Conservation (phyloP, 2,329 filamentous ascomycete species). For the Biscogniauxia sp. region DNA sequence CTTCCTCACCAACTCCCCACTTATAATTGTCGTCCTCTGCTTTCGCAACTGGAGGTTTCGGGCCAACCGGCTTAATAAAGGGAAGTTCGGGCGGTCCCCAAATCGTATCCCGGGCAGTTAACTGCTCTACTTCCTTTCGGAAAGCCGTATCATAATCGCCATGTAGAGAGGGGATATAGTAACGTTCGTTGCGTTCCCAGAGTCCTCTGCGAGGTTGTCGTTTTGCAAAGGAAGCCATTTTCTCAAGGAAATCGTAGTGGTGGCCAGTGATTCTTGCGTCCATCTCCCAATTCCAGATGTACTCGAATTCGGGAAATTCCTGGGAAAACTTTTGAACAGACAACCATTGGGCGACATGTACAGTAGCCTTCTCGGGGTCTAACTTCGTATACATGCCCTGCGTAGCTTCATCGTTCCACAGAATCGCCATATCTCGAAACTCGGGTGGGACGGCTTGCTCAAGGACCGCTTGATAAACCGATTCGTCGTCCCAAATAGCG, state of each 20-base stretch:
- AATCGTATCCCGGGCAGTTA: conserved; percentile 52
- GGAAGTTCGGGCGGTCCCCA: conserved; percentile 66
- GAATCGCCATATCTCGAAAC: conserved; percentile 66
- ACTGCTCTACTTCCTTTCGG: conserved; percentile 58
- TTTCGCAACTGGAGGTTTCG: conserved; percentile 57
- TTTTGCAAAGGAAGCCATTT: conserved; percentile 60
- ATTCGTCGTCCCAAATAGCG: conserved; percentile 58
- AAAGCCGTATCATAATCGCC: conserved; percentile 67
- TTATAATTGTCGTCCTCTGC: conserved; percentile 64
- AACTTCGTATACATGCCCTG: conserved; percentile 73
- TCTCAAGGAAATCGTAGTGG: conserved; percentile 75
- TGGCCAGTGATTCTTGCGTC: conserved; percentile 78
- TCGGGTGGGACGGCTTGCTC: conserved; percentile 64
- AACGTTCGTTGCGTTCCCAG: conserved; percentile 72
- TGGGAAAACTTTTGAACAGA: conserved; percentile 73
- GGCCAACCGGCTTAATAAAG: conserved; percentile 60
- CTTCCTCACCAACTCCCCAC: conserved; percentile 75
- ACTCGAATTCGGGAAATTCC: conserved; percentile 76
- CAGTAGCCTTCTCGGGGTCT: conserved; percentile 52
- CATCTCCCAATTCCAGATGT: conserved; percentile 86
- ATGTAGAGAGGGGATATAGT: conserved; percentile 68
- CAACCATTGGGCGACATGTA: conserved; percentile 65
- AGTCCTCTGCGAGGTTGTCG: conserved; percentile 68
- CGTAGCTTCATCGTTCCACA: conserved; percentile 76
- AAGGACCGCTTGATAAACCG: conserved; percentile 59